phyloP scores from a whole-genome alignment of 306 rosid genomes.

The Nissolia schottii region DNA sequence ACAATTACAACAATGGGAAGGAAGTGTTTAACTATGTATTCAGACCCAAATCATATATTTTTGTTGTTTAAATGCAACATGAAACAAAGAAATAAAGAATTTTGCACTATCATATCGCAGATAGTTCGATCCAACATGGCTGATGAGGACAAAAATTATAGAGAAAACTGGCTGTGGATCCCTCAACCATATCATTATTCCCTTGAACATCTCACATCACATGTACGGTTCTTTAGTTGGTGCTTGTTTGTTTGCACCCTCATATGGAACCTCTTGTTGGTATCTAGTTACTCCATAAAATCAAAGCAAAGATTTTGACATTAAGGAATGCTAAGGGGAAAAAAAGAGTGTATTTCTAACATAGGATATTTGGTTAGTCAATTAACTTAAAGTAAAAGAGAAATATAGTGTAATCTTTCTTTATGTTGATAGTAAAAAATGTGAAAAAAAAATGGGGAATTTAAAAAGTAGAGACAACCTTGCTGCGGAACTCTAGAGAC shows the following conservation, averaged over 20 bases:
- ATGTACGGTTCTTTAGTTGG: conserved; percentile 6
- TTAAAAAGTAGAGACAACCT: background rate
- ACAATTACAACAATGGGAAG: background rate
- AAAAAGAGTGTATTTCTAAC: background rate
- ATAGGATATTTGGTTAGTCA: background rate
- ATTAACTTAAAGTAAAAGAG: background rate
- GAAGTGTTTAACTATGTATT: background rate
- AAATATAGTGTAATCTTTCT: background rate
- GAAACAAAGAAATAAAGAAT: background rate
- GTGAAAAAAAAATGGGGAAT: background rate
- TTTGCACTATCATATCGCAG: background rate
- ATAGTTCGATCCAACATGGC: background rate
- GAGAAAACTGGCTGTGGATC: background rate
- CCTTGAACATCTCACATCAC: conserved; percentile 7
- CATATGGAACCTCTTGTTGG: conserved; percentile 7
- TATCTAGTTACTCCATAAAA: conserved; percentile 13
- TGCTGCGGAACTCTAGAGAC: background rate
- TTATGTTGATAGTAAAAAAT: background rate
- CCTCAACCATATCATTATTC: conserved; percentile 7
- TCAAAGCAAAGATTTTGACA: background rate
- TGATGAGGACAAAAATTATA: conserved; percentile 6
- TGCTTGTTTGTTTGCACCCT: conserved; percentile 25
- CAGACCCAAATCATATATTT: background rate
- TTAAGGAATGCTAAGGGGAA: background rate
- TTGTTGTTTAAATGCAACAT: background rate